Percentiles rank a stretch among this genome's conserved stretches.
Evolutionary conservation across 1,284 basidiomycete genomes (phyloP).

Genomic region (Marasmius fiardii): DNA sequence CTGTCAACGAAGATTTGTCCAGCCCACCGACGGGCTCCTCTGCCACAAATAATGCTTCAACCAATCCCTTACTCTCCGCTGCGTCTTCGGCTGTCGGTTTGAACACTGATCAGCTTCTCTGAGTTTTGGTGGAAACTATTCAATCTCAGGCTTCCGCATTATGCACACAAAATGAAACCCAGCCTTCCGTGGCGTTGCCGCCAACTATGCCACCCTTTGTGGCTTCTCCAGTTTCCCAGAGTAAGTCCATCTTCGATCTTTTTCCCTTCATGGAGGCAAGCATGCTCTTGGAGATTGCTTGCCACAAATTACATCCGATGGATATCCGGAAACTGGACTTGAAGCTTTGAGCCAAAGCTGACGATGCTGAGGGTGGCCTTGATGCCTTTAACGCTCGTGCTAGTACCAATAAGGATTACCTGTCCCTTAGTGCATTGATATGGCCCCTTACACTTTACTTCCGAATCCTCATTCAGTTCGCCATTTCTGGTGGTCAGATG

Average conservation of each 20-base stretch:
- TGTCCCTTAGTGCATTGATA: constrained; percentile 13
- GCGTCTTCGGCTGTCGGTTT: too few relatives aligned
- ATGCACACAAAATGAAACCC: too few relatives aligned
- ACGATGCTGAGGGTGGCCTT: background rate
- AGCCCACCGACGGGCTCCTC: too few relatives aligned
- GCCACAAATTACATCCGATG: constrained; percentile 4
- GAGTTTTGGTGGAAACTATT: too few relatives aligned
- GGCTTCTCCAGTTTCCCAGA: background rate
- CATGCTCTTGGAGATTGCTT: too few relatives aligned
- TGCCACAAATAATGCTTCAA: too few relatives aligned
- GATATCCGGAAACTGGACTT: constrained; percentile 3
- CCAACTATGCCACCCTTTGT: constrained; percentile 2
- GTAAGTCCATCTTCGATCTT: constrained; percentile 5
- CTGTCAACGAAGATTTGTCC: too few relatives aligned
- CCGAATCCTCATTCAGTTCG: constrained; percentile 15
- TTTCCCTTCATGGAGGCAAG: too few relatives aligned
- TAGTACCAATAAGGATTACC: constrained; percentile 16
- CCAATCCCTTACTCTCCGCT: too few relatives aligned
- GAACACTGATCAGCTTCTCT: background rate
- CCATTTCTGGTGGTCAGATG: background rate
- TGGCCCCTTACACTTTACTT: constrained; percentile 19
- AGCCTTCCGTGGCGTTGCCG: too few relatives aligned
- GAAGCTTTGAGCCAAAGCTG: background rate
- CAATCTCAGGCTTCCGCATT: too few relatives aligned
- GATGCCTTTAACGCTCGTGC: background rate